phyloP scores from a whole-genome alignment of 495 filamentous ascomycete species.

The Xylaria flabelliformis region DNA sequence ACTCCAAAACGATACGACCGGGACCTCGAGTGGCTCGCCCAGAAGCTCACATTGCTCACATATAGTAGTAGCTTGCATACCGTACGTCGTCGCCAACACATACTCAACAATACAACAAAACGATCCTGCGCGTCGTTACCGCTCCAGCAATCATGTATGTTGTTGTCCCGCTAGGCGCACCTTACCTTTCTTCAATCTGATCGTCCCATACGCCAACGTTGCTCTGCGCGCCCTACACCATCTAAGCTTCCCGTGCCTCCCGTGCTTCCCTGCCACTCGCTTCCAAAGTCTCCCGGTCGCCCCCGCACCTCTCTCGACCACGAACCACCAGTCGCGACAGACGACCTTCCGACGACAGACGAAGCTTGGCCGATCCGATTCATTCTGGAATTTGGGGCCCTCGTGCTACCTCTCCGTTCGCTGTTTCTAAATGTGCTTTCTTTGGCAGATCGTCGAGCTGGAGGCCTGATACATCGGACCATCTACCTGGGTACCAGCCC shows the following conservation, averaged over 20 bases:
- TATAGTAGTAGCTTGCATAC: not conserved
- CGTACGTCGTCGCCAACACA: not conserved
- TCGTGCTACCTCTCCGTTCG: not conserved
- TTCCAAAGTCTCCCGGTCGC: not conserved
- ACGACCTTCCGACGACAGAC: not conserved
- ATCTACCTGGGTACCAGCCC: not conserved
- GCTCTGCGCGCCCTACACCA: slow-evolving; percentile 10
- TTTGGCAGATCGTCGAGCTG: not conserved
- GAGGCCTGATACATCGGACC: not conserved
- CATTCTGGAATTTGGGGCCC: slow-evolving; percentile 1
- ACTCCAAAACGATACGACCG: slow-evolving; percentile 1
- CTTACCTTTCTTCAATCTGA: slow-evolving; percentile 10
- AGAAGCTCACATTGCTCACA: not conserved
- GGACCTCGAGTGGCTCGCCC: not conserved
- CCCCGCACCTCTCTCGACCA: slow-evolving; percentile 3
- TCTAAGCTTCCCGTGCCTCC: not conserved
- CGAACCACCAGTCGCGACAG: slow-evolving; percentile 12
- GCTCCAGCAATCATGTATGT: slow-evolving; percentile 4
- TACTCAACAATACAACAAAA: not conserved
- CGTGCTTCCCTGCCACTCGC: slow-evolving; percentile 22
- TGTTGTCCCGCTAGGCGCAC: slow-evolving; percentile 10
- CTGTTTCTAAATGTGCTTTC: slow-evolving; percentile 8
- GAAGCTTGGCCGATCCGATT: slow-evolving; percentile 7
- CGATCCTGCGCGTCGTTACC: not conserved
- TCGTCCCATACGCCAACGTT: slow-evolving; percentile 3